These are phyloP conservation scores for Suillus luteus DNA, from an alignment of 768 basidiomycete species.

Conservation along the genomic window DNA sequence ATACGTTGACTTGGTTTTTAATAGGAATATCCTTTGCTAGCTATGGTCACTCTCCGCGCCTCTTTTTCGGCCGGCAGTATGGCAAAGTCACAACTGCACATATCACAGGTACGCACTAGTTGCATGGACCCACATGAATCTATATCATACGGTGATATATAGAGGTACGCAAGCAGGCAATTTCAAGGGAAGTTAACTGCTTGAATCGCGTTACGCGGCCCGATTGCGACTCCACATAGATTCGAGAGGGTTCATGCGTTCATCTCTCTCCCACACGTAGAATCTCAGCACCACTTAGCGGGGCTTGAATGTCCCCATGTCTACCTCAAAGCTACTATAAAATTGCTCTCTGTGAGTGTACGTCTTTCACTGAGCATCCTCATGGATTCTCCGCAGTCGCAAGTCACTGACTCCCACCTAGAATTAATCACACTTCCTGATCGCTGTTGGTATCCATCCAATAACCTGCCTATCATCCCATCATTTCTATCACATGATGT, in stretches of 20 bases:
- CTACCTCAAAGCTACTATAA: conserved; percentile 10
- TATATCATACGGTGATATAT: conserved; percentile 3
- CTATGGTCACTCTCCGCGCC: not conserved
- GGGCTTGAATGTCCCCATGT: conserved; percentile 7
- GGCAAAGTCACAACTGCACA: not conserved
- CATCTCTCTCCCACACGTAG: conserved; percentile 3
- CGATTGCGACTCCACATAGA: conserved; percentile 1
- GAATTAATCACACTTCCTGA: conserved; percentile 5
- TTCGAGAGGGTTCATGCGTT: not conserved
- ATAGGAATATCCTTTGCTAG: not conserved
- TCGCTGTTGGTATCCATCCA: not conserved
- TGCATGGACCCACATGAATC: not conserved
- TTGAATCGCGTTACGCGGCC: not conserved
- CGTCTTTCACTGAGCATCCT: not conserved
- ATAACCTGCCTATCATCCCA: not conserved
- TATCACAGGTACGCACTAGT: not conserved
- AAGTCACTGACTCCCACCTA: conserved; percentile 1
- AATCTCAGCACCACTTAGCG: not conserved
- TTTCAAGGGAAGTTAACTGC: not conserved
- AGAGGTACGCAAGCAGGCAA: not conserved
- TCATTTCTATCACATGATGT: not conserved
- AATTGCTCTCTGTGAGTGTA: conserved; percentile 8
- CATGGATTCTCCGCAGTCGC: conserved; percentile 12
- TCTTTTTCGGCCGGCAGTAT: not conserved
- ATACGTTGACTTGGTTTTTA: not conserved